These are phyloP conservation scores for Candida ortonii DNA, from an alignment of 805 yeast genomes.

Conservation along the genomic window DNA sequence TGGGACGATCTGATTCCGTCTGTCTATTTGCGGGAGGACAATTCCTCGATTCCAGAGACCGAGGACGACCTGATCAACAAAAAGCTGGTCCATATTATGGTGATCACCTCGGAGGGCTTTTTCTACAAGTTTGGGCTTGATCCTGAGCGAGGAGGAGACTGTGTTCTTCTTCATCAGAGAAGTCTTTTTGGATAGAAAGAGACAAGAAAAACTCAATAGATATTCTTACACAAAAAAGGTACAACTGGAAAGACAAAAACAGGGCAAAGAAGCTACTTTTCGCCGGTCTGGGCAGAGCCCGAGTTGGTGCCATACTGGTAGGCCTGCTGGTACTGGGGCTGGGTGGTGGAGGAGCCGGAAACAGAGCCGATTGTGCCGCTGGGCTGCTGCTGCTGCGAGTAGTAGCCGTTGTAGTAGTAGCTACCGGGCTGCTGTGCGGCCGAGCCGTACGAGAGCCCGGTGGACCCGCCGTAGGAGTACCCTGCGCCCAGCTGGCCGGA, in stretches of 20 bases:
- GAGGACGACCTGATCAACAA: conserved; percentile 23
- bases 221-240: conserved; percentile 1
- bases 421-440: conserved; percentile 16
- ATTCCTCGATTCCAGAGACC: conserved; percentile 14
- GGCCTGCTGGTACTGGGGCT: conserved; percentile 18
- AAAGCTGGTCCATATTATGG: conserved; percentile 55
- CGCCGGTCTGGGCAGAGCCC: conserved; percentile 7
- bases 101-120: conserved; percentile 83
- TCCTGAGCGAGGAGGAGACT: conserved; percentile 92
- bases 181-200: conserved; percentile 17
- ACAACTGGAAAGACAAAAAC: conserved; percentile 4
- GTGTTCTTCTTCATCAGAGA: conserved; percentile 67
- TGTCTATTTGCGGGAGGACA: conserved; percentile 20
- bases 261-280: conserved; percentile 4
- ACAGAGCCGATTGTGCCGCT: conserved; percentile 6
- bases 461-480: conserved; percentile 16
- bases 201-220: not conserved
- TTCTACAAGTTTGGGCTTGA: conserved; percentile 83
- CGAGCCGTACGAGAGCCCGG: no score
- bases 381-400: conserved; percentile 17
- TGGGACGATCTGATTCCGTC: conserved; percentile 25
- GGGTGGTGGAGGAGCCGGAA: conserved; percentile 10
- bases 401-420: conserved; percentile 19
- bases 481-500: conserved; percentile 11
- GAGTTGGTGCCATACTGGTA: conserved; percentile 17